A percentile compares a stretch with the other conserved stretches of the same genome.
These are phyloP conservation scores for Gaertneriomyces sp. DNA, from an alignment of 192 early-diverging fungal genomes.

Conservation along the genomic window DNA sequence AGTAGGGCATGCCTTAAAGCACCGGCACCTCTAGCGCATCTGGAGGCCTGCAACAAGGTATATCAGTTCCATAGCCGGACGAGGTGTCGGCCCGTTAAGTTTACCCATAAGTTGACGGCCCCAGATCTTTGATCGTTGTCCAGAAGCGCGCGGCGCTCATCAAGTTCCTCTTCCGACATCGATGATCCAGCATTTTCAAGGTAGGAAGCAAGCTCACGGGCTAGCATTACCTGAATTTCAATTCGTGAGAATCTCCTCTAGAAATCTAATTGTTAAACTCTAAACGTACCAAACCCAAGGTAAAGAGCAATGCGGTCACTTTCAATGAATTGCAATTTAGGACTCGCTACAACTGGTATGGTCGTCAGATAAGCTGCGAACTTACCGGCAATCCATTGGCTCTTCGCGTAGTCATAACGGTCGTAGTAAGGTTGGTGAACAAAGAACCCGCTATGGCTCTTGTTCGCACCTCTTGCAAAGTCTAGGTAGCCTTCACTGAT, in stretches of 20 bases:
- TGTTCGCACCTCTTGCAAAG: background rate
- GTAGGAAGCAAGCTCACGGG: constrained; percentile 9
- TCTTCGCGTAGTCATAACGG: constrained; percentile 12
- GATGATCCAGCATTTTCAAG: background rate
- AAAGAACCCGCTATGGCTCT: constrained; percentile 13
- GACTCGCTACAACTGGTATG: background rate
- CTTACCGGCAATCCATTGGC: constrained; percentile 24
- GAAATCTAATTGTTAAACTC: background rate
- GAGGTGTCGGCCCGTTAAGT: background rate
- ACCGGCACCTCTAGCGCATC: constrained; percentile 14
- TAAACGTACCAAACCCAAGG: constrained; percentile 10
- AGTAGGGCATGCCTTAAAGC: constrained; percentile 11
- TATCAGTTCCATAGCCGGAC: background rate
- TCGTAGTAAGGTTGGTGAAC: constrained; percentile 15
- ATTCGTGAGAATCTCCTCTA: background rate
- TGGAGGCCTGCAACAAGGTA: constrained; percentile 8
- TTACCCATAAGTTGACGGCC: background rate
- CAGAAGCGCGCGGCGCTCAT: too few relatives aligned
- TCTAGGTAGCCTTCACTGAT: background rate
- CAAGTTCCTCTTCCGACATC: too few relatives aligned
- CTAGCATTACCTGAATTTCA: background rate
- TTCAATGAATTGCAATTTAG: background rate
- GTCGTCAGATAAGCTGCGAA: background rate
- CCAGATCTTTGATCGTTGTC: background rate
- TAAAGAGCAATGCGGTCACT: constrained; percentile 15